Base-by-base conservation (phyloP, 345 rosid genomes). In the Eucalyptus decipiens region DNA sequence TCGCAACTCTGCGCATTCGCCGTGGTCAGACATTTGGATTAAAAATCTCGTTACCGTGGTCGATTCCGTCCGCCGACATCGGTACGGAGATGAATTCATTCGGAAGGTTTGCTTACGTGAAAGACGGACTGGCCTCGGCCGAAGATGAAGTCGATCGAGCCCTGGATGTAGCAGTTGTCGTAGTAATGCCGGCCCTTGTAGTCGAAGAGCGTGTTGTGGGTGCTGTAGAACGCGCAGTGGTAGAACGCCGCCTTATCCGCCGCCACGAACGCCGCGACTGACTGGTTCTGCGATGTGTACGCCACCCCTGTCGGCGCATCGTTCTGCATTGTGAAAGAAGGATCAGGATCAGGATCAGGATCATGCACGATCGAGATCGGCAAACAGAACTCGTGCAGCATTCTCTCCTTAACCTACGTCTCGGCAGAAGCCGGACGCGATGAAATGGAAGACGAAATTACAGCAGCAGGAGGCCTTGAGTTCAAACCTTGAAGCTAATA, bases 121-220 rank as follows among this genome's bases (percentile, higher is more conserved):
- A 93, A 97, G 83, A 95, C 81, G 80, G 98, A 96, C 83, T 97
- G 95, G 90, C 94, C 99, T 3, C 98, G 97, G 89, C 99, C 99
- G 56, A 97, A 97, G 88, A 97, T 97, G 94, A 97, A 97, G 89
- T 97, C 99, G 21, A 97, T 95, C 11, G 97, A 97, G 91, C 99
- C 99, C 89, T 97, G 98, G 60, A 97, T 95, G 92, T 95, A 96
- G 94, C 98, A 97, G 51, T 91, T 89, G 42, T 94, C 92, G 89
- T 96, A 97, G 93, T 93, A 97, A 93, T 97, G 99, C 80, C 99
- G 93, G n/a, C 99, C 99, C 93, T 94, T 97, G 91, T 96, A 94
- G 91, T 97, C 99, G 91, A 97, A 96, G n/a, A 97, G 91, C 30
- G 98, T 97, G 91, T 97, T 97, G 91, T 97, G 99, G 40, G 94